Percentiles rank a stretch among this genome's conserved stretches.
Evolutionary conservation across 2,329 filamentous ascomycete species (phyloP).

Genomic region (Zalaria sp.): DNA sequence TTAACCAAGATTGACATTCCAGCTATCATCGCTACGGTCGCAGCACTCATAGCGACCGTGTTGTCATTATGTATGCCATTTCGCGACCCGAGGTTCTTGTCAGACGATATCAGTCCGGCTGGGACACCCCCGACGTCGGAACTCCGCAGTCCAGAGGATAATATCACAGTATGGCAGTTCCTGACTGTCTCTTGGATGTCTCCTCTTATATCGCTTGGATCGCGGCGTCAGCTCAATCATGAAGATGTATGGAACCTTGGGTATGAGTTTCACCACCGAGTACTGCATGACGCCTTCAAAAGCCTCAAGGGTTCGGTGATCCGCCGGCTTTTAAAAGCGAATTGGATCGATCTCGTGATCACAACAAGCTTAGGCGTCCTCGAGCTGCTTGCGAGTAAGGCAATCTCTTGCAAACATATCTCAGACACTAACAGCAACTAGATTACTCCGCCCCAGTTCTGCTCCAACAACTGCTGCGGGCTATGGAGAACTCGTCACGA

Average conservation of each 20-base stretch:
- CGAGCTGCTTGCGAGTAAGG: conserved; percentile 36
- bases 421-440: too few species aligned
- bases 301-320: conserved; percentile 61
- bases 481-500: conserved; percentile 44
- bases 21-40: conserved; percentile 15
- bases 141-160: conserved; percentile 67
- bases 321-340: conserved; percentile 54
- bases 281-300: conserved; percentile 61
- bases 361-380: conserved; percentile 50
- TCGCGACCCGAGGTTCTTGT: conserved; percentile 42
- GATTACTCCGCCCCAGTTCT: conserved; percentile 47
- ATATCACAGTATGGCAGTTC: conserved; percentile 67
- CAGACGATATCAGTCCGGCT: conserved; percentile 44
- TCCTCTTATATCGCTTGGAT: conserved; percentile 55
- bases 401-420: too few species aligned
- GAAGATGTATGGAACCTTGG: conserved; percentile 71
- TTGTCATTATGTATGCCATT: conserved; percentile 56
- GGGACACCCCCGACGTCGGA: conserved; percentile 40
- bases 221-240: conserved; percentile 52
- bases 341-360: conserved; percentile 64
- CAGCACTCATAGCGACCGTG: conserved; percentile 31
- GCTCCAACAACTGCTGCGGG: conserved; percentile 55
- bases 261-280: conserved; percentile 67
- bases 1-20: too few species aligned
- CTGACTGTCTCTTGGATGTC: conserved; percentile 74